Evolutionary conservation across 257 asterid species (phyloP).

Genomic region (Osmanthus fragrans): DNA sequence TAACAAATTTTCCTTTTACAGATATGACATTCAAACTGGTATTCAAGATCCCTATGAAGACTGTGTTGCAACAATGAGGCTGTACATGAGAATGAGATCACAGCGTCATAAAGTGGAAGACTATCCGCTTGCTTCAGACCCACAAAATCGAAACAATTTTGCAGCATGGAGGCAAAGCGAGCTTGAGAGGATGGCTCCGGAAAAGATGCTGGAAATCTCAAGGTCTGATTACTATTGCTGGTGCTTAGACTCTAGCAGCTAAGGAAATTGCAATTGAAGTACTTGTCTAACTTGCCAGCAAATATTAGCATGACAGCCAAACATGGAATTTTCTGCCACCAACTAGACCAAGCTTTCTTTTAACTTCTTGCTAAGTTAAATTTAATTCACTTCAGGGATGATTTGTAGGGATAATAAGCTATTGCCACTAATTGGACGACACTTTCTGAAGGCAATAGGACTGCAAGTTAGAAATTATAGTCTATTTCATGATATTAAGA

Average conservation of each 20-base stretch:
- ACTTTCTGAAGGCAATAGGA: not conserved
- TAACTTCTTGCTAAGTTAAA: not conserved
- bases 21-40: conserved; percentile 81
- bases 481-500: not conserved
- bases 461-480: not conserved
- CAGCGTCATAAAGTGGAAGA: conserved; percentile 60
- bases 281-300: not conserved
- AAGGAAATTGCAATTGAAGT: not conserved
- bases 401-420: conserved; percentile 10
- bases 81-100: conserved; percentile 75
- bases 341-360: conserved; percentile 10
- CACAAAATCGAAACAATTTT: conserved; percentile 67
- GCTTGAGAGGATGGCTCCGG: conserved; percentile 83
- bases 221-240: conserved; percentile 88
- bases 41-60: conserved; percentile 91
- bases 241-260: conserved; percentile 61
- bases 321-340: not conserved
- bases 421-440: not conserved
- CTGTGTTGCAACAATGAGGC: conserved; percentile 75
- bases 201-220: conserved; percentile 65
- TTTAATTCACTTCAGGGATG: conserved; percentile 7
- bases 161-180: conserved; percentile 74
- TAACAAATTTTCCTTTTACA: conserved; percentile 20
- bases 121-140: conserved; percentile 65
- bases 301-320: not conserved